Percentiles rank a stretch among this genome's conserved stretches.
Evolutionary conservation across 352 stramenopile genomes (phyloP).

Genomic region (Pythium periplocum): DNA sequence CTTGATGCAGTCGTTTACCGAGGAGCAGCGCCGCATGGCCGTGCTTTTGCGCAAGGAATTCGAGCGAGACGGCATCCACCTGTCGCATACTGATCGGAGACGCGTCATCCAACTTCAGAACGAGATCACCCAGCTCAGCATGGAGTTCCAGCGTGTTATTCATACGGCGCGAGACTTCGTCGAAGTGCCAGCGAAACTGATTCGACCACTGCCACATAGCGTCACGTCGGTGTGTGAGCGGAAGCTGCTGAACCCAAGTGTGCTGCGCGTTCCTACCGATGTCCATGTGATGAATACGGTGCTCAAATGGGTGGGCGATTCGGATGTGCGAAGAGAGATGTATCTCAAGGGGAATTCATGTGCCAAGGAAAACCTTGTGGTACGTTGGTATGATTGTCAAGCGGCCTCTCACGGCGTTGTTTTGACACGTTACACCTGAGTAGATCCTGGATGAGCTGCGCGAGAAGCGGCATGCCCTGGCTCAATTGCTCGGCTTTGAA

Average conservation of each 20-base stretch:
- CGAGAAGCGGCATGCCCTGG: slow-evolving; percentile 83
- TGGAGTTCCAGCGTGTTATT: slow-evolving; percentile 87
- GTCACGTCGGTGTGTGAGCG: slow-evolving; percentile 54
- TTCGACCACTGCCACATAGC: slow-evolving; percentile 44
- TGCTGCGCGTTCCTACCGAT: slow-evolving; percentile 74
- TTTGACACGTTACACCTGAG: background rate
- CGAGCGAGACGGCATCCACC: slow-evolving; percentile 94
- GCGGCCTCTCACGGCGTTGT: background rate
- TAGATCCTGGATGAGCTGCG: slow-evolving; percentile 87
- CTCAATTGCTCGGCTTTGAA: slow-evolving; percentile 83
- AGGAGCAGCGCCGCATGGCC: slow-evolving; percentile 90
- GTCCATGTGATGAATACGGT: slow-evolving; percentile 89
- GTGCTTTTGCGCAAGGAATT: slow-evolving; percentile 90
- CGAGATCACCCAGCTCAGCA: slow-evolving; percentile 81
- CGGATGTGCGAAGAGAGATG: slow-evolving; percentile 82
- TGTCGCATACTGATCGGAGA: slow-evolving; percentile 61
- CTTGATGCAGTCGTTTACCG: slow-evolving; percentile 57
- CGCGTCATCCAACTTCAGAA: slow-evolving; percentile 87
- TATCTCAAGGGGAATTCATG: slow-evolving; percentile 87
- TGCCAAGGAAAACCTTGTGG: slow-evolving; percentile 60
- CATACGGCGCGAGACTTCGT: slow-evolving; percentile 59
- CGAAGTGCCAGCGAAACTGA: slow-evolving; percentile 24
- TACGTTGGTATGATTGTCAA: slow-evolving; percentile 9
- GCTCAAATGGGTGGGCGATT: slow-evolving; percentile 83
- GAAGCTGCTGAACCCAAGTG: slow-evolving; percentile 56